Conservation (phyloP, 345 rosid species). For the Citrus sp. region DNA sequence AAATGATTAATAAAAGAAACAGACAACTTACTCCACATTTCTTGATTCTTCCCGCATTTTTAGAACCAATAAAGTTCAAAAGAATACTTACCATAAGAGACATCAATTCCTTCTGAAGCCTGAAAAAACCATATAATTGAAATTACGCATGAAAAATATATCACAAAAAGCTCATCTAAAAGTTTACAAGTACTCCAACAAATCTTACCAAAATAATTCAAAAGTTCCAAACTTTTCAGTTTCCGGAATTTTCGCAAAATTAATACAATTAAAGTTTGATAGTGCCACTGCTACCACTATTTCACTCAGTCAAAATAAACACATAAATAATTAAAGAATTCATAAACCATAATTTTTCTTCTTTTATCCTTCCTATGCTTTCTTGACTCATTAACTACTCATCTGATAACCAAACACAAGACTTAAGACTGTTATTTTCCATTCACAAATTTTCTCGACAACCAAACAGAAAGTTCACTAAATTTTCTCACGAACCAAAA, state of each 20-base stretch:
- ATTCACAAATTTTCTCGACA: background rate
- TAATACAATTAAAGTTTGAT: background rate
- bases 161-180: background rate
- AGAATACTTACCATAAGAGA: constrained; percentile 51
- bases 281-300: background rate
- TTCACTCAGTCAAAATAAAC: background rate
- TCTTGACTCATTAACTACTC: background rate
- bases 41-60: background rate
- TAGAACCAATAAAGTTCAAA: background rate
- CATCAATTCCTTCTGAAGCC: constrained; percentile 70
- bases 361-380: too few species aligned
- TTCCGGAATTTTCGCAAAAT: background rate
- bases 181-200: background rate
- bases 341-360: background rate
- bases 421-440: too few species aligned
- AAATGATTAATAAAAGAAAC: too few species aligned
- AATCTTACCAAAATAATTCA: background rate
- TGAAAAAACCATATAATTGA: constrained; percentile 12
- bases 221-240: background rate
- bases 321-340: background rate
- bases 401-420: background rate
- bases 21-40: too few species aligned
- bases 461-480: too few species aligned
- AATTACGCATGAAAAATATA: background rate
- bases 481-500: too few species aligned